phyloP scores from a whole-genome alignment of 2,329 filamentous ascomycete species.

The Aspergillus fumigatus region DNA sequence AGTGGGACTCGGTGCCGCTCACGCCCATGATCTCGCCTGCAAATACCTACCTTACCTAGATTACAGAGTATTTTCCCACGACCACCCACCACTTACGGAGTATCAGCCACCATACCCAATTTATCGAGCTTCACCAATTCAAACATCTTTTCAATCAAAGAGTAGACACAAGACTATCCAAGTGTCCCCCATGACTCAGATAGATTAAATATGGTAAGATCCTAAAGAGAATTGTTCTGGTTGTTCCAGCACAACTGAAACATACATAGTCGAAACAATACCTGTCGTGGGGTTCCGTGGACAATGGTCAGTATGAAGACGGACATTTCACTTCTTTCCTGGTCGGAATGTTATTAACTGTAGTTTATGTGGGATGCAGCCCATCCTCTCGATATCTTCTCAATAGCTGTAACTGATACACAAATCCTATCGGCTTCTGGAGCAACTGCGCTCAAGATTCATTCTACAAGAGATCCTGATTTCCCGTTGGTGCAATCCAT shows the following conservation, averaged over 20 bases:
- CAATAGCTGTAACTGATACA: conserved; percentile 68
- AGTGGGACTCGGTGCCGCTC: neutral
- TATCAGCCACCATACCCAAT: no score
- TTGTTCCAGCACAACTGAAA: conserved; percentile 1
- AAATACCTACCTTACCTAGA: conserved; percentile 1
- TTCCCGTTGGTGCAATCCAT: conserved; percentile 79
- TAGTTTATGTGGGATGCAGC: conserved; percentile 45
- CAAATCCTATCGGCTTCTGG: conserved; percentile 80
- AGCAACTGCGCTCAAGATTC: conserved; percentile 73
- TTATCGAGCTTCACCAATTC: neutral
- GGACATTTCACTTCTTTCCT: neutral
- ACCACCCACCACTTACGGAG: neutral
- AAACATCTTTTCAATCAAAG: neutral
- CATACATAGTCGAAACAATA: conserved; percentile 87
- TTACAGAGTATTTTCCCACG: neutral
- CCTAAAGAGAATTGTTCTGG: neutral
- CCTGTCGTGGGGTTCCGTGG: conserved; percentile 83
- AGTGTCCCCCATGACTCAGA: neutral
- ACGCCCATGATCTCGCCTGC: conserved; percentile 8
- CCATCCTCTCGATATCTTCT: conserved; percentile 80
- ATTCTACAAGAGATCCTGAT: conserved; percentile 66
- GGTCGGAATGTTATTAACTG: conserved; percentile 22
- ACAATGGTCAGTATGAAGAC: conserved; percentile 60
- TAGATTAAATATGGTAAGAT: conserved; percentile 19
- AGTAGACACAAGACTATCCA: neutral